Evolutionary conservation across 495 filamentous ascomycete species (phyloP), one percentile per base, ranked within the genome.

Genomic region (Cryomyces antarcticus): DNA sequence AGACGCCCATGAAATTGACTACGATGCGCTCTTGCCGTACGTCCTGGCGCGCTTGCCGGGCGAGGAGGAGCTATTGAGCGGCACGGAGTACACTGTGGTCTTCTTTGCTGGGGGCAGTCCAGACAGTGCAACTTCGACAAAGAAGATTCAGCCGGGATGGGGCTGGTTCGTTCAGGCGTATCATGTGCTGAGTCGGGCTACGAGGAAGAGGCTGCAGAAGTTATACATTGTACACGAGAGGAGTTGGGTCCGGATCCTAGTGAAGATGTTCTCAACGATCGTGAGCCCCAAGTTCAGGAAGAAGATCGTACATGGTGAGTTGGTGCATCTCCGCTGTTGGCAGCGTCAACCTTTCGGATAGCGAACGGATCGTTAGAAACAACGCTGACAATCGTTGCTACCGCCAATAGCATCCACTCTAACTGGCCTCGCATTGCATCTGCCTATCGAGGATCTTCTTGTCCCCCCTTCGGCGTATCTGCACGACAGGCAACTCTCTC

Each of bases 141-240:
- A 59, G 47, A 64, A 62, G 49, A 57, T 55, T 31, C 56, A 65
- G 12, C 70, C 70, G 7, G 63, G 66, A 4, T 71, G 70, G 68
- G 62, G 63, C n/a, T 73, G 70, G 70, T 71, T 66, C 37, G 45
- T 73, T 13, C 69, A 72, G 43, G 71, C 69, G 10, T 73, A 73
- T 52, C 60, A 71, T 50, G 52, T 71, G 39, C 57, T 73, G 43
- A 62, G 59, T 27, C 53, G 70, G 46, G 67, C 65, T 1, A 67
- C 64, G 46, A 59, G 69, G 42, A 73, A 73, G 56, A 59, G 62
- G 51, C 50, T 73, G 29, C 59, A 64, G 47, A 64, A 58, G 46
- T 54, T 73, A 12, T 73, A 67, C 53, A 66, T 73, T 48, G 70
- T 73, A 37, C 69, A 73, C 48, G 70, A 72, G 52, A 64, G 64